Conservation (phyloP, 2,329 filamentous ascomycete genomes). For the Alternaria solani region DNA sequence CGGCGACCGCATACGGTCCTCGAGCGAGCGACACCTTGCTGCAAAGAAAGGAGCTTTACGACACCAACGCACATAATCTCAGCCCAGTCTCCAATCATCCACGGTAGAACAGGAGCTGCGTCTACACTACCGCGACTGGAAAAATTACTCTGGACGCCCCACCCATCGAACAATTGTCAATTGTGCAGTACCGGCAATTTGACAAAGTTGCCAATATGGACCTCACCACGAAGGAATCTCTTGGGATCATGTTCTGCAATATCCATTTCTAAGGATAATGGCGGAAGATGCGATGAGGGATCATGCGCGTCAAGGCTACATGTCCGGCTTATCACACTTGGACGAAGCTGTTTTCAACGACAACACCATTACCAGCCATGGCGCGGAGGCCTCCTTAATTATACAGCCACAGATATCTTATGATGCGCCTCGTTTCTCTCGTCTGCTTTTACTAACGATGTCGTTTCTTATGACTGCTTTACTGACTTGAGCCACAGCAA, state of each 20-base stretch:
- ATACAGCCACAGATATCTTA: conserved; percentile 1
- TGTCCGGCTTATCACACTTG: not conserved
- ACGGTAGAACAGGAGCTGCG: not conserved
- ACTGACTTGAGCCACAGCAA: conserved; percentile 68
- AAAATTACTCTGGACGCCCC: not conserved
- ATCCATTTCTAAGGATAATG: not conserved
- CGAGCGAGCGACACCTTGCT: conserved; percentile 10
- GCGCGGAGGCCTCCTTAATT: not conserved
- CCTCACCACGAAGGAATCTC: not conserved
- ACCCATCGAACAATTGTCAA: not conserved
- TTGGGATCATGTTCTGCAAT: not conserved
- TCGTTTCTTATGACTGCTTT: not conserved
- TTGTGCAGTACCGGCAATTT: not conserved
- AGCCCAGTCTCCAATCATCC: not conserved
- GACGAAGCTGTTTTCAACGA: not conserved
- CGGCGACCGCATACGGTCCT: conserved; percentile 17
- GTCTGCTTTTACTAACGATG: not conserved
- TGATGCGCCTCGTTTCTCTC: conserved; percentile 20
- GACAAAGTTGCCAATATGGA: not conserved
- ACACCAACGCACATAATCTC: not conserved
- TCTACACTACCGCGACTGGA: not conserved
- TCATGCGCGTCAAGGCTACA: not conserved
- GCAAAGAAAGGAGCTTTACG: not conserved
- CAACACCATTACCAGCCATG: not conserved
- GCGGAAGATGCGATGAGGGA: not conserved